Percentiles rank a stretch among this genome's conserved stretches.
These are phyloP conservation scores for Rhizoclosmatium sp. DNA, from an alignment of 192 early-diverging fungal genomes.

Conservation along the genomic window DNA sequence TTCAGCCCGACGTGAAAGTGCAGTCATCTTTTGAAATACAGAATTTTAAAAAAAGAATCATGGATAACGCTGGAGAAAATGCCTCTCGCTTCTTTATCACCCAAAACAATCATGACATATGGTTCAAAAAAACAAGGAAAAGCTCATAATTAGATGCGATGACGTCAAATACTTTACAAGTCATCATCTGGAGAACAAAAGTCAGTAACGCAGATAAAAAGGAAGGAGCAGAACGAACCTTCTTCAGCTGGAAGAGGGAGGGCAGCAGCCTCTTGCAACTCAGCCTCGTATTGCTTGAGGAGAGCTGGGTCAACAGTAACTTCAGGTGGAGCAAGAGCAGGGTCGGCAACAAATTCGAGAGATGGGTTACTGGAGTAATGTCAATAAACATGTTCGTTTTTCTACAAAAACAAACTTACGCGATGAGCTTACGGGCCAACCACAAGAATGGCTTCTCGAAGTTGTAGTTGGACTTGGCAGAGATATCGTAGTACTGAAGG, in stretches of 20 bases:
- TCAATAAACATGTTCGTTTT: neutral
- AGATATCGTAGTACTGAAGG: constrained; percentile 99
- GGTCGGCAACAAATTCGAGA: constrained; percentile 97
- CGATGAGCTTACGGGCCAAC: constrained; percentile 97
- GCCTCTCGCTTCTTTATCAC: neutral
- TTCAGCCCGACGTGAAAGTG: constrained; percentile 17
- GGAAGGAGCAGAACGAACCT: constrained; percentile 30
- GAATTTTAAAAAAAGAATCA: too few species aligned
- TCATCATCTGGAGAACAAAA: constrained; percentile 16
- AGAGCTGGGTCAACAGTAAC: constrained; percentile 81
- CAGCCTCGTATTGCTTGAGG: constrained; percentile 80
- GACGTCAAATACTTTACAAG: constrained; percentile 16
- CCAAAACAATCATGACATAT: neutral
- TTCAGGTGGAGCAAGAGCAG: constrained; percentile 96
- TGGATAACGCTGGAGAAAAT: neutral
- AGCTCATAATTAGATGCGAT: neutral
- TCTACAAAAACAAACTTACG: constrained; percentile 46
- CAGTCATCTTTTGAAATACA: neutral
- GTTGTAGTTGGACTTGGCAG: constrained; percentile 99
- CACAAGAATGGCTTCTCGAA: constrained; percentile 99
- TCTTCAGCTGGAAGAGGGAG: constrained; percentile 90
- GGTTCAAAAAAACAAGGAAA: neutral
- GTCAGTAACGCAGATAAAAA: neutral
- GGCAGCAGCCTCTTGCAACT: constrained; percentile 79
- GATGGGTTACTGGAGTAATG: constrained; percentile 74